Evolutionary conservation across 1,284 basidiomycete genomes (phyloP).

Genomic region (Peniophora sp.): DNA sequence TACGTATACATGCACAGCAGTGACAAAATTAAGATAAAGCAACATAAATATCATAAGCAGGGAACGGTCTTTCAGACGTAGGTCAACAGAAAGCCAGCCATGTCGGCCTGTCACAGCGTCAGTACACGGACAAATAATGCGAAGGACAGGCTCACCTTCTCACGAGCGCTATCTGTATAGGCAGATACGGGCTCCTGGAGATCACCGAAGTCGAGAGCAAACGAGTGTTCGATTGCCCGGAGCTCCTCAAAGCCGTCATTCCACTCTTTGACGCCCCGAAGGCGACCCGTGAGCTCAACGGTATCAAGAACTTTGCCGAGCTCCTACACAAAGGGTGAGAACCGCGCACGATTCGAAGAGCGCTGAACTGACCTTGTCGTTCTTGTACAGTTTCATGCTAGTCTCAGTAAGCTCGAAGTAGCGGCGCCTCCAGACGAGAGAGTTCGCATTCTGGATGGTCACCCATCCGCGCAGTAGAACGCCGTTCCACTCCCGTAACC

Average conservation of each 20-base stretch:
- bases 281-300: constrained; percentile 35
- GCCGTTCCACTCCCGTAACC: constrained; percentile 24
- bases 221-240: constrained; percentile 61
- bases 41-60: too few relatives aligned
- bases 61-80: constrained; percentile 2
- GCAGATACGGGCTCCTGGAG: constrained; percentile 45
- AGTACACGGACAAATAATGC: background rate
- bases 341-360: background rate
- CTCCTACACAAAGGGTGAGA: background rate
- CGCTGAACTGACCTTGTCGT: constrained; percentile 36
- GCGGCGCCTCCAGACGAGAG: constrained; percentile 56
- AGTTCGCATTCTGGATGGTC: constrained; percentile 52
- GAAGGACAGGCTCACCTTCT: constrained; percentile 42
- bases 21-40: too few relatives aligned
- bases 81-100: constrained; percentile 9
- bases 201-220: constrained; percentile 56
- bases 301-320: constrained; percentile 36
- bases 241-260: constrained; percentile 68
- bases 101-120: constrained; percentile 1
- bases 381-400: constrained; percentile 44
- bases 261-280: constrained; percentile 53
- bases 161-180: constrained; percentile 58
- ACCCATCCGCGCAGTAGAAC: constrained; percentile 53
- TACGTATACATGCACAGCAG: background rate
- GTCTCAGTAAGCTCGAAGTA: constrained; percentile 52